phyloP scores from a whole-genome alignment of 2,329 filamentous ascomycete species.

The Neofusicoccum sp. region DNA sequence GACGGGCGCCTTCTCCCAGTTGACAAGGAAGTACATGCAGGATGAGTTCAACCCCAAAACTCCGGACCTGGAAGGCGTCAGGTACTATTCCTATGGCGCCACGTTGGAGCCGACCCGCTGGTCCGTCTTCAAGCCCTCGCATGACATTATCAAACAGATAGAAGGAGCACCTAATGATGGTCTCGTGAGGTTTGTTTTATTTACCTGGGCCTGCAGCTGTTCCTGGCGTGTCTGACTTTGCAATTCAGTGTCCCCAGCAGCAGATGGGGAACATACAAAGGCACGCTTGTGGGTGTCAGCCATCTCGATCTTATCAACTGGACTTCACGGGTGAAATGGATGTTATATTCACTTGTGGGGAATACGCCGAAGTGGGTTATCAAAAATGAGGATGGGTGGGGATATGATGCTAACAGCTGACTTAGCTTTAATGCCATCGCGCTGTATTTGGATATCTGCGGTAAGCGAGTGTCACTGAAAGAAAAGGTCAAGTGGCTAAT shows the following conservation, averaged over 20 bases:
- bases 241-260: slow-evolving; percentile 52
- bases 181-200: slow-evolving; percentile 50
- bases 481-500: neutral
- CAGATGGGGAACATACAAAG: slow-evolving; percentile 62
- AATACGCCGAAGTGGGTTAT: slow-evolving; percentile 51
- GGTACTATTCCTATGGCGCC: slow-evolving; percentile 64
- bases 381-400: neutral
- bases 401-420: slow-evolving; percentile 20
- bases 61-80: slow-evolving; percentile 54
- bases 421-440: slow-evolving; percentile 61
- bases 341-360: slow-evolving; percentile 56
- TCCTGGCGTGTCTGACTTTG: neutral
- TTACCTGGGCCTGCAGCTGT: too few relatives aligned
- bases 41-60: slow-evolving; percentile 60
- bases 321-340: slow-evolving; percentile 61
- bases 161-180: slow-evolving; percentile 63
- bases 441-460: slow-evolving; percentile 65
- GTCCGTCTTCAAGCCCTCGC: slow-evolving; percentile 57
- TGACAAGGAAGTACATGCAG: slow-evolving; percentile 59
- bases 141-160: slow-evolving; percentile 52
- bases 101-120: slow-evolving; percentile 54
- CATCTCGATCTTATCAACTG: slow-evolving; percentile 67
- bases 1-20: slow-evolving; percentile 60
- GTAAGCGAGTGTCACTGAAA: slow-evolving; percentile 35
- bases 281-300: slow-evolving; percentile 61